Base-by-base conservation (phyloP, 306 rosid species). In the Biancaea sappan region DNA sequence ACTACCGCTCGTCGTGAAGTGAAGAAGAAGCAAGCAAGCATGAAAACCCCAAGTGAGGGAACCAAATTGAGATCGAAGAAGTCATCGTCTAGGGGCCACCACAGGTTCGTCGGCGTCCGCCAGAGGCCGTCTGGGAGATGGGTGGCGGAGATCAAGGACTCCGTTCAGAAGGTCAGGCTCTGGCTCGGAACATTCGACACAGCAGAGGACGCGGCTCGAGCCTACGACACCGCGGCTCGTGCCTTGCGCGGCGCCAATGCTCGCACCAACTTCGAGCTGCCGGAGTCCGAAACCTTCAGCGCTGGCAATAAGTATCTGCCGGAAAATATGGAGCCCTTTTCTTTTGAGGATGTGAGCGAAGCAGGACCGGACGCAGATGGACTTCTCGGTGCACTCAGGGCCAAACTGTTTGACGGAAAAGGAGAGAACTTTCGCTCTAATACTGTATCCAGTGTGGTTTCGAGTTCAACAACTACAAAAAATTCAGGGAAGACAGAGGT, bases 91-190 rank as follows among this genome's bases (percentile, higher is more conserved):
- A 86, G 95, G 72, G 91, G 97, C 12, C 97, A 89, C 83, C 84
- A 84, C 24, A 80, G 77, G 46, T 91, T 71, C 29, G 92, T 91
- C 16, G 97, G 97, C 2, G 95, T 91, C 38, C 86, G 91, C 1
- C 91, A 87, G 56, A 82, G 92, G 52, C 97, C 97, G 6, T 89
- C 92, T 0, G 97, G 97, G 16, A 84, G 95, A 84, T 91, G 94
- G 97, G 97, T 91, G 16, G 90, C 97, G 1, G 97, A 91, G 88
- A 91, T 88, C 78, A 91, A 91, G 63, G 94, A 91, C 79, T 91
- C 97, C 0, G 15, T 87, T 28, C 89, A 82, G 19, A 87, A 88
- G 69, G 88, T 91, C n/a, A 87, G 97, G 75, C 89, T 87, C 1
- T 88, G 97, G 92, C 97, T 91, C 0, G 94, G 94, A 14, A 89